Base-by-base conservation (phyloP, 2,329 filamentous ascomycete species). In the Coniochaeta sp. region DNA sequence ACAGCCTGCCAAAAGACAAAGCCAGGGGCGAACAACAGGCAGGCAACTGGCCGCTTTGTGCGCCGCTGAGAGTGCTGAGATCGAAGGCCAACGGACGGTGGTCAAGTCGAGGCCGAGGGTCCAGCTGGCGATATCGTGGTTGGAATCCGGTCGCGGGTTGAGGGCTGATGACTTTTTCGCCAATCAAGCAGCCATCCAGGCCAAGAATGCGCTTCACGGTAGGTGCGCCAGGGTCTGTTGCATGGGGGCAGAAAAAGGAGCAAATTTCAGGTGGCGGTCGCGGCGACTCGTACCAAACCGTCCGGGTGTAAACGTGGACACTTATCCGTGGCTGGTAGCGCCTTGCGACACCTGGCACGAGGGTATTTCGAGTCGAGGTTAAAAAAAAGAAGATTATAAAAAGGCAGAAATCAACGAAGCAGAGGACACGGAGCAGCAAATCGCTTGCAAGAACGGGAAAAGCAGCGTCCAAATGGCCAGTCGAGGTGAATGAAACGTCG, bases 121-220 rank as follows among this genome's bases (percentile, higher is more conserved):
- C 34, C 17, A 26, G 54, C 34, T 38, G 62, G 54, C 54, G 38
- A 36, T 24, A n/a, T 57, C 34, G 54, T 57, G 54, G 28, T 57
- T 22, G 19, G 31, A 22, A 57, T 14, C 54, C 14, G 52, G 52
- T 55, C 31, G 52, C 26, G 26, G 52, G 26, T 14, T 33, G n/a
- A n/a, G 6, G 31, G 34, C 8, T 34, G 52, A 34, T 33, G 26
- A 12, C 24, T 19, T 55, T 6, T 33, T 33, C 8, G 12, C 26
- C 52, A 55, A 36, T 36, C 34, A 55, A 31, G 24, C 24, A 34
- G 52, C 47, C 22, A 26, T 28, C n/a, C 47, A n/a, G 22, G 52
- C 12, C 24, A 31, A 19, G n/a, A 19, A 31, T 55, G 52, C 52
- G 54, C 54, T 57, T 57, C 31, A 22, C 54, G 38, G 31, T 24